Evolutionary conservation across 139 green algal species (phyloP).

Genomic region (Haematococcus lacustris): DNA sequence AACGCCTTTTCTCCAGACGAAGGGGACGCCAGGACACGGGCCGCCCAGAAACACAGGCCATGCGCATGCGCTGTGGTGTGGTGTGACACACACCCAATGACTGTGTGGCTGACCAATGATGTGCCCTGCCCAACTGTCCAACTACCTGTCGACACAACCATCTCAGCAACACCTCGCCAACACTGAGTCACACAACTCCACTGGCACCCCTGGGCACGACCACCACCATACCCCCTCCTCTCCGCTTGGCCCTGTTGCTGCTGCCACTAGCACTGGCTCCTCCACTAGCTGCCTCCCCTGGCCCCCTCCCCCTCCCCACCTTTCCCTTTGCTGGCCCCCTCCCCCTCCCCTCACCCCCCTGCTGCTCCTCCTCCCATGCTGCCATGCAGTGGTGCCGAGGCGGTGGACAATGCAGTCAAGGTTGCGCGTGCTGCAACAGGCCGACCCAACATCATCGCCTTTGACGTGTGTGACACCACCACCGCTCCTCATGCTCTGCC

Average conservation of each 20-base stretch:
- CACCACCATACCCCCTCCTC: not conserved
- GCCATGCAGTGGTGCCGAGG: conserved; percentile 38
- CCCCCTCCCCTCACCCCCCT: not conserved
- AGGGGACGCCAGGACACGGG: not conserved
- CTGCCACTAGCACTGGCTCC: not conserved
- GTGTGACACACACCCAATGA: not conserved
- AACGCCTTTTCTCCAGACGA: not conserved
- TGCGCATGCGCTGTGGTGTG: not conserved
- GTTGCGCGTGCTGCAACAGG: conserved; percentile 65
- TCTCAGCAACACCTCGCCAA: too few relatives aligned
- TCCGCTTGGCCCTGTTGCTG: not conserved
- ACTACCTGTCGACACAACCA: too few relatives aligned
- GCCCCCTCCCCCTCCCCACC: not conserved
- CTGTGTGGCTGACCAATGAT: not conserved
- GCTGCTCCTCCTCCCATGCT: not conserved
- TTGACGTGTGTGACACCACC: conserved; percentile 47
- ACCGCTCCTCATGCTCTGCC: not conserved
- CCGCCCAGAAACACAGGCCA: not conserved
- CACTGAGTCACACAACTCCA: too few relatives aligned
- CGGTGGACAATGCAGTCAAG: conserved; percentile 83
- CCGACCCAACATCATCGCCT: conserved; percentile 68
- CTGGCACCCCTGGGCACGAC: not conserved
- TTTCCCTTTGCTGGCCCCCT: not conserved
- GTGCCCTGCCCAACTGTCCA: too few relatives aligned
- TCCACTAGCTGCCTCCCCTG: not conserved